A percentile compares a stretch with the other conserved stretches of the same genome.
phyloP scores from a whole-genome alignment of 2,329 filamentous ascomycete species.

The Aspergillus persii region DNA sequence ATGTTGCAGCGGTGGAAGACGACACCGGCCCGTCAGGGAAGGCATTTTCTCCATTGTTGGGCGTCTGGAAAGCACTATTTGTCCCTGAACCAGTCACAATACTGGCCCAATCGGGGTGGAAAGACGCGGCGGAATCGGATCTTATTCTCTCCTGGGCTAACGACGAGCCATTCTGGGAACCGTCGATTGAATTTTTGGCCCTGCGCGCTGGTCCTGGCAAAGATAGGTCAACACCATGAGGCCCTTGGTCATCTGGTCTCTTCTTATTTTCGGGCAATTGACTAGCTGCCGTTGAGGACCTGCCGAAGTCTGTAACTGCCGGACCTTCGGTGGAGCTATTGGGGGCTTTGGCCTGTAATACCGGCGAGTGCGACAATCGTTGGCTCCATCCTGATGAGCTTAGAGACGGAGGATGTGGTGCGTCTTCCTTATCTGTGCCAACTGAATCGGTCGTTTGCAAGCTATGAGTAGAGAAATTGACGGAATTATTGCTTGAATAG shows the following conservation, averaged over 20 bases:
- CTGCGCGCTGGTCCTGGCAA: slow-evolving; percentile 23
- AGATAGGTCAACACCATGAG: slow-evolving; percentile 28
- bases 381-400: slow-evolving; percentile 31
- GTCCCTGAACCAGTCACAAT: slow-evolving; percentile 25
- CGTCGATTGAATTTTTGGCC: slow-evolving; percentile 26
- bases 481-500: slow-evolving; percentile 31
- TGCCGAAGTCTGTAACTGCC: slow-evolving; percentile 19
- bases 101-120: slow-evolving; percentile 27
- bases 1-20: slow-evolving; percentile 27
- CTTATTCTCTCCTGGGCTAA: slow-evolving; percentile 34
- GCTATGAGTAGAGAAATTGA: slow-evolving; percentile 30
- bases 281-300: slow-evolving; percentile 16
- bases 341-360: slow-evolving; percentile 30
- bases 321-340: slow-evolving; percentile 28
- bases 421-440: slow-evolving; percentile 31
- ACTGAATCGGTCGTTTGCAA: slow-evolving; percentile 29
- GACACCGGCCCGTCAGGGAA: slow-evolving; percentile 30
- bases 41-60: slow-evolving; percentile 24
- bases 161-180: slow-evolving; percentile 17
- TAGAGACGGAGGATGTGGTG: slow-evolving; percentile 25
- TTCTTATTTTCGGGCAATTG: slow-evolving; percentile 24
- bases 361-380: slow-evolving; percentile 33
- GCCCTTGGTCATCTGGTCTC: slow-evolving; percentile 28
- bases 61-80: slow-evolving; percentile 30
- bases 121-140: slow-evolving; percentile 31